Conservation (phyloP, 1,284 basidiomycete genomes). For the Sanghuangporus sanghuang region DNA sequence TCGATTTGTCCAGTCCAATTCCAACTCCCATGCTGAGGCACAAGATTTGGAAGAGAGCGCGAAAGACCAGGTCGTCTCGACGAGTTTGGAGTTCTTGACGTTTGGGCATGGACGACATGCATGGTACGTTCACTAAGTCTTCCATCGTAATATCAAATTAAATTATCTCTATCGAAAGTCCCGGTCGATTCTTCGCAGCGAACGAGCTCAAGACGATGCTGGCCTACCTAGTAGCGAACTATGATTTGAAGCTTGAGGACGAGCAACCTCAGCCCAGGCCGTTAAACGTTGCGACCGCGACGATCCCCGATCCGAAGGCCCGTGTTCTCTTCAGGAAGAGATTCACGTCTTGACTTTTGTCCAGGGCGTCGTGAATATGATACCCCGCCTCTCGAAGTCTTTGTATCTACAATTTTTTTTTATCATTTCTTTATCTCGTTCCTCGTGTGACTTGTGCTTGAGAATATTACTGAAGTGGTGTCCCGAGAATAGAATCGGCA, state of each 20-base stretch:
- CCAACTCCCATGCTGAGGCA: not conserved
- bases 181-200: slow-evolving; percentile 43
- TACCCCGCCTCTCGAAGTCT: no score
- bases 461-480: no score
- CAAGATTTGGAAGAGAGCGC: slow-evolving; percentile 9
- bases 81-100: slow-evolving; percentile 23
- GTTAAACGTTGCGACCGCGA: not conserved
- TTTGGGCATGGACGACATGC: slow-evolving; percentile 29
- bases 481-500: no score
- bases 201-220: slow-evolving; percentile 42
- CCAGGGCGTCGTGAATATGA: not conserved
- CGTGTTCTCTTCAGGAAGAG: slow-evolving; percentile 18
- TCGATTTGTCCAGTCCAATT: slow-evolving; percentile 24
- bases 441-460: no score
- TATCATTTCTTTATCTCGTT: no score
- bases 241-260: slow-evolving; percentile 39
- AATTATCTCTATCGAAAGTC: slow-evolving; percentile 23
- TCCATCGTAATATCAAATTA: not conserved
- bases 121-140: slow-evolving; percentile 22
- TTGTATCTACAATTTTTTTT: no score
- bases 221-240: slow-evolving; percentile 37
- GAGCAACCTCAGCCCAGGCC: slow-evolving; percentile 25
- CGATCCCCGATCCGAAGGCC: slow-evolving; percentile 17
- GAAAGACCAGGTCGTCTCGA: slow-evolving; percentile 24
- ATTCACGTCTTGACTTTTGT: not conserved